Conservation (phyloP, 768 basidiomycete species). For the Leccinum broughii region DNA sequence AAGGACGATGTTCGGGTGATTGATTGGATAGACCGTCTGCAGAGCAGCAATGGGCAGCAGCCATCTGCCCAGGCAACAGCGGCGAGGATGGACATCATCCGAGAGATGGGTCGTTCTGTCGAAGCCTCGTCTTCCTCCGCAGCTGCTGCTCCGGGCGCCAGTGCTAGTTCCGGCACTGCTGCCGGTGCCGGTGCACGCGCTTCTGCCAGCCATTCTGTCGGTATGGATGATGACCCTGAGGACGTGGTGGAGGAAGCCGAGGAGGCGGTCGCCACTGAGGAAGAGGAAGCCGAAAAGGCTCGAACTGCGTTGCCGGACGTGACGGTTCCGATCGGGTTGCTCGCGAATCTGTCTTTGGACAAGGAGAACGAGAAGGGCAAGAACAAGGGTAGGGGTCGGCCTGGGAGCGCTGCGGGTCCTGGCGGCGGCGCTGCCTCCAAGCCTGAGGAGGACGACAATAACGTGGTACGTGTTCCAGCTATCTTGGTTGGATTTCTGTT, state of each 20-base stretch:
- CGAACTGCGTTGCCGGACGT: conserved; percentile 61
- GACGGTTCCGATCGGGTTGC: conserved; percentile 71
- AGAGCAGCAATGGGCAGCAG: conserved; percentile 52
- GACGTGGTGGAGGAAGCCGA: conserved; percentile 34
- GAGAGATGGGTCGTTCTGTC: conserved; percentile 35
- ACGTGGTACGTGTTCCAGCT: conserved; percentile 46
- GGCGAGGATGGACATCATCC: conserved; percentile 29
- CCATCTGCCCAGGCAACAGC: conserved; percentile 43
- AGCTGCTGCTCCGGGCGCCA: background rate
- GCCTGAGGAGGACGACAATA: conserved; percentile 58
- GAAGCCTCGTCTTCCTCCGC: background rate
- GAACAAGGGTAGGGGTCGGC: conserved; percentile 35
- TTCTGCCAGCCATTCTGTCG: background rate
- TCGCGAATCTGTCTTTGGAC: conserved; percentile 70
- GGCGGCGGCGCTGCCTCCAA: conserved; percentile 10
- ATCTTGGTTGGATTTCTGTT: conserved; percentile 6
- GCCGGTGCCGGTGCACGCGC: background rate
- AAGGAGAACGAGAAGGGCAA: conserved; percentile 49
- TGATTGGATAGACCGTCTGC: conserved; percentile 37
- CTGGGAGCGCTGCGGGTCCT: conserved; percentile 22
- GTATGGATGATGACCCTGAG: conserved; percentile 39
- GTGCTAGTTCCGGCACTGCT: background rate
- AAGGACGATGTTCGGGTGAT: too few relatives aligned
- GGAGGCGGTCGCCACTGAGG: conserved; percentile 31
- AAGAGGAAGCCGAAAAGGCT: conserved; percentile 46